Base-by-base conservation (phyloP, 345 rosid species). In the Raphanus sativus region DNA sequence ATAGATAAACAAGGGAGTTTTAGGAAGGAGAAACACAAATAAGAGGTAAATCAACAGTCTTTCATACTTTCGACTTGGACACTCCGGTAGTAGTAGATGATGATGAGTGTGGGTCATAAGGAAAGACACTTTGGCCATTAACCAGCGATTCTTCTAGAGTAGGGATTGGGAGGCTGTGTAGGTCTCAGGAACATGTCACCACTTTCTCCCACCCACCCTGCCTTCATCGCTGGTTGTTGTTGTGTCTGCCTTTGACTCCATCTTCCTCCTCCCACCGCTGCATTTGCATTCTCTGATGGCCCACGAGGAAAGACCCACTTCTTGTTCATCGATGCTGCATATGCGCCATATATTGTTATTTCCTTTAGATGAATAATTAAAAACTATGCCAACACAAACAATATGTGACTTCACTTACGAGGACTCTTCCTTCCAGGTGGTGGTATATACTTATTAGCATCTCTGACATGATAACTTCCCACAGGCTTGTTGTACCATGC, bases 351-450 rank as follows among this genome's bases (percentile, higher is more conserved):
- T n/a, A 74, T 15, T 28, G 50, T 0, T 29, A 12, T 67, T 67
- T 29, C 4, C 6, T 15, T 58, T 45, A 58, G 11, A 67, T 65
- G 56, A 29, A n/a, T 50, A 50, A 50, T 50, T 8, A 40, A n/a
- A 12, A n/a, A 50, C 55, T 50, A 50, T 8, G 7, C 24, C 3
- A 42, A 11, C 16, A 26, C 15, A 26, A 10, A 8, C 3, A 6
- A 8, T 2, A 30, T 28, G 65, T 33, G 50, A 17, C 29, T 32
- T 67, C 64, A 80, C 96, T 88, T 88, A 94, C 98, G 64, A 61
- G 90, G 90, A 77, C 85, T 89, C 78, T 83, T 90, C 87, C 84
- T 88, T 77, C 89, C 93, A 0, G 89, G 96, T 26, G 91, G 93
- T 25, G 90, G 90, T 50, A 74, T 91, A 84, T 92, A 92, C 74